Evolutionary conservation across 139 green algal genomes (phyloP), one percentile per base, ranked within the genome.

Genomic region (Astrephomene gubernaculifera): DNA sequence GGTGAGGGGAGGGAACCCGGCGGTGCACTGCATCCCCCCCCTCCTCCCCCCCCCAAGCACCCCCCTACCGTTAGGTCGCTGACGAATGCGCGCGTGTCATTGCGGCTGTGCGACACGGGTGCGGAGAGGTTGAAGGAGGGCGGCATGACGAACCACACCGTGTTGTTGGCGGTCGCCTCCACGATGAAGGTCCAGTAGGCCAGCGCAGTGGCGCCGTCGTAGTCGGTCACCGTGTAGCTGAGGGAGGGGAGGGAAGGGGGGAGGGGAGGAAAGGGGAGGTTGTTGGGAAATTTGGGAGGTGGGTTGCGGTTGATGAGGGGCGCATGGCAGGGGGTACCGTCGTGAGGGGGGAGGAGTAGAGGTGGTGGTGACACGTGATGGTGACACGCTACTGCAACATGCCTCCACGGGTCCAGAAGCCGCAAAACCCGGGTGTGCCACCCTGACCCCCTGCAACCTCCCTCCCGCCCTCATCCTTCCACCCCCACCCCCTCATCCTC

Each of bases 181-280:
- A 85, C 79, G 2, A 76, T 31, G n/a, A 85, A 76, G 25, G 41
- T 76, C 64, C 67, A 64, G 79, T 57, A 85, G n/a, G 64, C 79
- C 2, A 36, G 9, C 31, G 31, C 27, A 41, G 14, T 49, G 76
- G 39, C 61, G 61, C 76, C 76, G 1, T 9, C 17, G 29, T 5
- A 27, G 76, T 83, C 76, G 14, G 27, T 36, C 41, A 72, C 76
- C 2, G 5, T 35, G 76, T 83, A 83, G 10, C 68, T 74, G 39
- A 21, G 57, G 22, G 33, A 27, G 65, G 35, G 65, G 6, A 71
- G 63, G 49, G 49, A 17, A 17, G 49, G 49, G 17, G 49, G 49
- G 17, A 57, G 49, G 49, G 49, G 49, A 17, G 49, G 49, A n/a
- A n/a, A 57, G 49, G 49, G 49, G 49, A 57, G 17, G 49, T 12